Evolutionary conservation across 2,329 filamentous ascomycete genomes (phyloP), one percentile per base, ranked within the genome.

Genomic region (Endothia cerciana): DNA sequence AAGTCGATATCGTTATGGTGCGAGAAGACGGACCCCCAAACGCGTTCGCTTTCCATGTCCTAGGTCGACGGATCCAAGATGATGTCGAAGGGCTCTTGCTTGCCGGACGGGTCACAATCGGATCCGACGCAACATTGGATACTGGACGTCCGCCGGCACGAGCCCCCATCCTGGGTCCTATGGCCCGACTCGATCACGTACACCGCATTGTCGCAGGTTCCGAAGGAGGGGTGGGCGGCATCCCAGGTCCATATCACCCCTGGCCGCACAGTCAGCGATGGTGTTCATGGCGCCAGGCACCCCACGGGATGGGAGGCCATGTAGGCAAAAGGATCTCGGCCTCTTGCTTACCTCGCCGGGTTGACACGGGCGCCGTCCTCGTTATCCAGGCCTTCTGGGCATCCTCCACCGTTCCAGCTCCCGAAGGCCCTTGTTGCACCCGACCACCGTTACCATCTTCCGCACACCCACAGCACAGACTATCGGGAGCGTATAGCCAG

Each of bases 181-280:
- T 57, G 53, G 53, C 36, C 36, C 11, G 17, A 36, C 36, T 57
- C 53, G 30, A 57, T 57, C 53, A 57, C 53, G 7, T 57, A 57
- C 19, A 19, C 53, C 30, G 53, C 30, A 22, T n/a, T 15, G 22
- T 38, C 36, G n/a, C 53, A 57, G 4, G 53, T 28, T 30, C 10
- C n/a, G 19, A 57, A 57, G 19, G 38, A 57, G n/a, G n/a, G n/a
- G n/a, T n/a, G 10, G 28, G 7, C 53, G 53, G 53, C 53, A 10
- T 30, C 17, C 22, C 30, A 17, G 3, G 11, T 40, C 4, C 15
- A 38, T 38, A 22, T 57, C 19, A 22, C 53, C 53, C 33, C 53
- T 57, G 19, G n/a, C 36, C 53, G n/a, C n/a, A 22, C n/a, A 47
- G 45, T 49, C 22, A 49, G 45, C 45, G 25, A 25, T 22, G 3